Evolutionary conservation across 2,329 filamentous ascomycete species (phyloP), one percentile per base, ranked within the genome.

Genomic region (Fusarium bactridioides): DNA sequence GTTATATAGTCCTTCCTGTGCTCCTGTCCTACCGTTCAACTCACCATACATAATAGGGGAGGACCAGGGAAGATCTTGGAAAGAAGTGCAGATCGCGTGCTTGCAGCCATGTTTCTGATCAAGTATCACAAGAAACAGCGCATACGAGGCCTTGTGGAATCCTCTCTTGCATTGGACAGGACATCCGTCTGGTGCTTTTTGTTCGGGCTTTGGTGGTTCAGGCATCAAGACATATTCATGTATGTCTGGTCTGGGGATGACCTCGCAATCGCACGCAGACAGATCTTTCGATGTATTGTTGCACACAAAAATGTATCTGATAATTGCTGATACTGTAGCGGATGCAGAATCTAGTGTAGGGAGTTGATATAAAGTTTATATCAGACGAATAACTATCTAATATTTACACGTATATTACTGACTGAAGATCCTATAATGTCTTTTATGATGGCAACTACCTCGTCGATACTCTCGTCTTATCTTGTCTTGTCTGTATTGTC

Each of bases 21-120:
- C 35, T 37, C n/a, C 64, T 16, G 62, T 67, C 12, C 23, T 53
- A 67, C 62, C 33, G 19, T n/a, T 31, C 31, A 56, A 48, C 40
- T 48, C 37, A 50, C 29, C 33, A 33, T n/a, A 37, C 25, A 33
- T 13, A 41, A 41, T 29, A 38, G 12, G 50, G 45, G 45, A 56
- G 38, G 33, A 43, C 56, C 54, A 69, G 27, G 56, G 61, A 69
- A 74, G 76, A 78, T 78, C 76, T 77, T 73, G 67, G 54, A 67
- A 70, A 72, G 62, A 66, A 47, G 61, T 67, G 74, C 73, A 74
- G 74, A 74, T 76, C 78, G 76, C 75, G 73, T 78, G 70, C 77
- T 74, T 78, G 77, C 78, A 78, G 74, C 68, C 62, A 62, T 71
- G 72, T 78, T 70, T 78, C 75, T 78, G 78, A 79, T 79, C 73